Evolutionary conservation across 2,329 filamentous ascomycete species (phyloP).

Genomic region (Calonectria pteridis): DNA sequence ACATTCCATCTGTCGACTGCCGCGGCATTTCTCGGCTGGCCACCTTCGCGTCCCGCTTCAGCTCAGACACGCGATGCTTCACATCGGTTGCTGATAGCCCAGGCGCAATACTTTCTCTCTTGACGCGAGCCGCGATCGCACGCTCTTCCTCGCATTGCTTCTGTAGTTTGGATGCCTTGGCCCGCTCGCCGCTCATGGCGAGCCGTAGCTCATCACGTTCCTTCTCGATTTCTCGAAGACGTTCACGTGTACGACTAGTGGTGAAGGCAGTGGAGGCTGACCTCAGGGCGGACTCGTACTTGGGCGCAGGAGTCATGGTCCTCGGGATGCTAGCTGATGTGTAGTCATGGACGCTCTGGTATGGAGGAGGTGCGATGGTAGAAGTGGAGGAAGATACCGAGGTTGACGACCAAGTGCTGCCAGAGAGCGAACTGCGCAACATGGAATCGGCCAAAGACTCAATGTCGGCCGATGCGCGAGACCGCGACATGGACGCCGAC

Average conservation of each 20-base stretch:
- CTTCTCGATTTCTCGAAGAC: background rate
- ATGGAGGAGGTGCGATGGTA: background rate
- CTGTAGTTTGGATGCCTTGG: background rate
- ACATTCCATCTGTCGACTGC: conserved; percentile 43
- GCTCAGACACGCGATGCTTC: background rate
- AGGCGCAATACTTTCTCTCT: background rate
- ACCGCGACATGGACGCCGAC: background rate
- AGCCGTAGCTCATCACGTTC: background rate
- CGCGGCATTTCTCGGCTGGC: background rate
- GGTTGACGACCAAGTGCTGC: background rate
- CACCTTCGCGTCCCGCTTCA: background rate
- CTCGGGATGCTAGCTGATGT: background rate
- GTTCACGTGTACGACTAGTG: background rate
- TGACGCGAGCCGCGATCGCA: background rate
- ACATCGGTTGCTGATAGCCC: background rate
- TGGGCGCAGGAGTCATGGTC: background rate
- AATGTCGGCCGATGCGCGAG: background rate
- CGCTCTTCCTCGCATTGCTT: background rate
- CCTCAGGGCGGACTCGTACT: background rate
- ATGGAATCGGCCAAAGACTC: background rate
- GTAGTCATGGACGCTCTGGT: background rate
- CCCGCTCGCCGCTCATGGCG: background rate
- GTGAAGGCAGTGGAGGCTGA: background rate
- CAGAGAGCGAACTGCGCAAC: background rate
- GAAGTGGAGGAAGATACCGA: background rate